phyloP scores from a whole-genome alignment of 768 basidiomycete species.

The Nidularia pulvinata region DNA sequence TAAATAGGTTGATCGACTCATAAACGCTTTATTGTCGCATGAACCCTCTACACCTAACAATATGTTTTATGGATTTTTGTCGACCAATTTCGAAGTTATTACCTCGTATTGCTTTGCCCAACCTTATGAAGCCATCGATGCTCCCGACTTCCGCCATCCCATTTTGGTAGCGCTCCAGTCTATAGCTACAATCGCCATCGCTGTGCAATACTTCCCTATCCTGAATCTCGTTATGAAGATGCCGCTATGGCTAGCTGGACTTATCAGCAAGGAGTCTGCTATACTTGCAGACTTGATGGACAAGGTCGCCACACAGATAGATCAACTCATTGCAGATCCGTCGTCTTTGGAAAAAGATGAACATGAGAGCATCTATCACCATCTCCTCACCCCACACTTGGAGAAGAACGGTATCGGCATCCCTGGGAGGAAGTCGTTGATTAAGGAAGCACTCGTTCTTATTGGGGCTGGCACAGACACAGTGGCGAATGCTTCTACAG shows the following conservation, averaged over 20 bases:
- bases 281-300: too few relatives aligned
- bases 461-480: conserved; percentile 44
- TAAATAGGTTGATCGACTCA: conserved; percentile 18
- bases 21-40: not conserved
- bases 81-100: conserved; percentile 24
- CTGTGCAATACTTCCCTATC: not conserved
- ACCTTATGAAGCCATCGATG: conserved; percentile 16
- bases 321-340: conserved; percentile 27
- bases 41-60: conserved; percentile 11
- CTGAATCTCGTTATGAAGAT: too few relatives aligned
- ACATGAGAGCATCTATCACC: conserved; percentile 35
- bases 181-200: conserved; percentile 1
- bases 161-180: conserved; percentile 15
- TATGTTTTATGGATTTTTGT: conserved; percentile 19
- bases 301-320: conserved; percentile 11
- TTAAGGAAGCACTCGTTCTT: conserved; percentile 33
- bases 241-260: too few relatives aligned
- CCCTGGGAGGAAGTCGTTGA: conserved; percentile 26
- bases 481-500: conserved; percentile 33
- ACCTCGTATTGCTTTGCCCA: conserved; percentile 26
- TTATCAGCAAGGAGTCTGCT: too few relatives aligned
- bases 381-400: conserved; percentile 27
- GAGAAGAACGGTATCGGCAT: conserved; percentile 26
- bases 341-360: conserved; percentile 23
- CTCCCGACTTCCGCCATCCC: conserved; percentile 20